Evolutionary conservation across 1,284 basidiomycete genomes (phyloP).

Genomic region (Phenoliferia sp.): DNA sequence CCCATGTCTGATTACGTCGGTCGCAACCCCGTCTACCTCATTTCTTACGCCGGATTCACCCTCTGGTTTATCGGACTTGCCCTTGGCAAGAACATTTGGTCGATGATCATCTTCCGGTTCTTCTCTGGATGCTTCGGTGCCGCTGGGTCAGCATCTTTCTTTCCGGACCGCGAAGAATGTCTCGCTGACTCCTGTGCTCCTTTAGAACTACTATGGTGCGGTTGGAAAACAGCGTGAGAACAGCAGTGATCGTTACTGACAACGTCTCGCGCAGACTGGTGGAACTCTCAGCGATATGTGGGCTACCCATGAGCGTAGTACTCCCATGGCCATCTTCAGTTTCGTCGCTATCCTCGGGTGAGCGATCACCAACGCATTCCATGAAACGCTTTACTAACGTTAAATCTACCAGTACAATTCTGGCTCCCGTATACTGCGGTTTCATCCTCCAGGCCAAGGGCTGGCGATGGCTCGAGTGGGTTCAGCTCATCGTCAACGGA

Average conservation of each 20-base stretch:
- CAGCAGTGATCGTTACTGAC: too few relatives aligned
- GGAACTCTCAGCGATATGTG: conserved; percentile 43
- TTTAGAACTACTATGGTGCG: too few relatives aligned
- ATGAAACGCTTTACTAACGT: conserved; percentile 43
- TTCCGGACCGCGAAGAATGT: background rate
- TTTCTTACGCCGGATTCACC: background rate
- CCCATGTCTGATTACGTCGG: background rate
- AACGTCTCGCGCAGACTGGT: too few relatives aligned
- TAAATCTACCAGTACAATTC: conserved; percentile 56
- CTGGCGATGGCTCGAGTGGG: conserved; percentile 46
- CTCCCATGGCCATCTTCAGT: conserved; percentile 56
- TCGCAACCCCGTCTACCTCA: background rate
- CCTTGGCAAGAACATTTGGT: conserved; percentile 59
- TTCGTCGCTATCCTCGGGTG: background rate
- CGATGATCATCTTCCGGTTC: conserved; percentile 61
- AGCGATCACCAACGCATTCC: too few relatives aligned
- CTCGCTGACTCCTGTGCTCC: background rate
- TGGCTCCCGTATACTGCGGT: conserved; percentile 41
- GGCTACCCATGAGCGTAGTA: conserved; percentile 51
- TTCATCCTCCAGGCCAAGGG: conserved; percentile 25
- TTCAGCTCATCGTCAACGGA: conserved; percentile 41
- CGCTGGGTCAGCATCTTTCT: conserved; percentile 41
- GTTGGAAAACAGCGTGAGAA: too few relatives aligned
- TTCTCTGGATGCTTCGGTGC: conserved; percentile 63
- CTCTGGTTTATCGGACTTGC: conserved; percentile 42